Base-by-base conservation (phyloP, 768 basidiomycete genomes). In the Serendipita vermifera region DNA sequence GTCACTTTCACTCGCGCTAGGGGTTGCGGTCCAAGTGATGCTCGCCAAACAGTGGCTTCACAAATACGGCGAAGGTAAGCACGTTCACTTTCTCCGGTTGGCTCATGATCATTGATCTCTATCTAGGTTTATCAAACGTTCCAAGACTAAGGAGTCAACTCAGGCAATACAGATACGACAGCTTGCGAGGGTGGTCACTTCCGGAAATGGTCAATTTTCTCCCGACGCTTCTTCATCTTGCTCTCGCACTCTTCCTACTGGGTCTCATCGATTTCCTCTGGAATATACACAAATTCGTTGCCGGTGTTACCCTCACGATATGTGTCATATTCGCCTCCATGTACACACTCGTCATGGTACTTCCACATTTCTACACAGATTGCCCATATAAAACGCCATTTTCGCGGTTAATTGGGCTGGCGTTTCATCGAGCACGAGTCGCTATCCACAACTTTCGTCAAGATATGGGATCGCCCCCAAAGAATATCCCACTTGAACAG, bases 241-340 rank as follows among this genome's bases (percentile, higher is more conserved):
- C 76, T 3, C 65, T 78, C 15, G 69, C 77, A 24, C 67, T 78
- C 5, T 78, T 79, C 64, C 72, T 81, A 62, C 69, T 72, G 35
- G 73, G 75, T 38, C 67, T 79, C 26, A 64, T 76, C 27, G 66
- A 70, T 20, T 75, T 78, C 62, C 64, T 77, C 31, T 64, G 62
- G 56, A 65, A 71, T 9, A 61, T 63, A 39, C 60, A 61, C 58
- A 61, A 60, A 11, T 59, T 54, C 17, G 64, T 74, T 54, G 65
- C 66, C 36, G 66, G 67, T 56, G 59, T 73, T 17, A 51, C 46
- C 9, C 29, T 51, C 15, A 15, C 3, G 17, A 51, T 51, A 22
- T 51, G 46, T n/a, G 17, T 31, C 17, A 22, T 51, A n/a, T 51
- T 51, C 32, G 46, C 24, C 22, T n/a, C 22, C 11, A 51, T 51